Base-by-base conservation (phyloP, 176 grass and related monocot species). In the Elaeis guineensis region DNA sequence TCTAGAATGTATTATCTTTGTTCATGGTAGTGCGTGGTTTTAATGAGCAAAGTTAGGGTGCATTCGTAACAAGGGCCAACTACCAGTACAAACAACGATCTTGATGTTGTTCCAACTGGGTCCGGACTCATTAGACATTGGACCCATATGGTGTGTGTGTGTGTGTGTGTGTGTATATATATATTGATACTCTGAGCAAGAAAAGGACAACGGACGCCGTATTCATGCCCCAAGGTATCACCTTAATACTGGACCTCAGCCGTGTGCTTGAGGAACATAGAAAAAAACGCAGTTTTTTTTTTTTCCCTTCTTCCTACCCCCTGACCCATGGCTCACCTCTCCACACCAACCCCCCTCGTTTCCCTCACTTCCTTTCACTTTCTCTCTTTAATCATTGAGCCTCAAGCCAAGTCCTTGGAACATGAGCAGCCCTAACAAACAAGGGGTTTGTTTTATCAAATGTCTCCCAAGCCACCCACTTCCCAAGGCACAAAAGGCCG, bases 371-470 rank as follows among this genome's bases (percentile, higher is more conserved):
- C 9, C 9, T 44, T 44, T 19, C 21, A 6, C 50, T 55, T 54
- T 19, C 24, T 35, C 29, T 67, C 51, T 67, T 67, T 67, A 67
- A 67, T 67, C 64, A 54, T 67, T 67, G 64, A 32, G 50, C 64
- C 64, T 23, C 64, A 67, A 67, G 64, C 64, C 64, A 32, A 15
- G 21, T 3, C 5, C 17, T 15, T 2, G 61, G 14, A 17, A 9
- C 39, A 64, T 50, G 35, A 51, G 18, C 8, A 50, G 19, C 61
- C 61, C 61, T 50, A 64, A 64, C 39, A 64, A 50, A 49, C 61
- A 16, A 51, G 49, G 19, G 57, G 7, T 8, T 22, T 44, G 35
- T 44, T 44, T 44, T 44, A 44, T 44, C 7, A 2, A 12, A 39
- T 14, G 35, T 14, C 35, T 14, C 35, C 35, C 35, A 44, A 14